Evolutionary conservation across 78 protist species (phyloP).

Genomic region (Dictyostelium firmibasis): DNA sequence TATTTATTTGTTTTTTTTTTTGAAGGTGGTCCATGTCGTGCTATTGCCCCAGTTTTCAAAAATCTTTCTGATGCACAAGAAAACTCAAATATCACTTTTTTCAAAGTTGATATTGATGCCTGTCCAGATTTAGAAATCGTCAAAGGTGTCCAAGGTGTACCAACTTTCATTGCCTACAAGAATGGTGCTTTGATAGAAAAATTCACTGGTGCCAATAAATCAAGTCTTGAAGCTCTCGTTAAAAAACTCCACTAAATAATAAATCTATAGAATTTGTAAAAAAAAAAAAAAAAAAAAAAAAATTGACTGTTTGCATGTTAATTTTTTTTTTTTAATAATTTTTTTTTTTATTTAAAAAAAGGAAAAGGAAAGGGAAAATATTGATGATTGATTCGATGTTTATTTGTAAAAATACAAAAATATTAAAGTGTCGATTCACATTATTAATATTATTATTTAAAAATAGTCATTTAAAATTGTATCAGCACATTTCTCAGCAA

Average conservation of each 20-base stretch:
- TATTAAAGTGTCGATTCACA: neutral
- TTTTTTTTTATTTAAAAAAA: too few species aligned
- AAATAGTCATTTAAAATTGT: conserved; percentile 26
- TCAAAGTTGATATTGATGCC: conserved; percentile 22
- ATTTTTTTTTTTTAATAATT: too few species aligned
- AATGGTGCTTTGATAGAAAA: neutral
- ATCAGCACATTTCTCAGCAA: conserved; percentile 67
- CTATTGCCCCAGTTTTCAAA: neutral
- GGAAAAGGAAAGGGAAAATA: too few species aligned
- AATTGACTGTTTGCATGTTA: too few species aligned
- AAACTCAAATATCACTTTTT: neutral
- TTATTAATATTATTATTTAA: neutral
- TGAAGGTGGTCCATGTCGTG: conserved; percentile 15
- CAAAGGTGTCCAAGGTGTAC: neutral
- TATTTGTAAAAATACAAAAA: too few species aligned
- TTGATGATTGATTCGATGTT: too few species aligned
- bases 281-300: neutral
- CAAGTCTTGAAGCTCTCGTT: neutral
- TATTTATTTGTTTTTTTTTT: neutral
- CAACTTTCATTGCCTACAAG: conserved; percentile 16
- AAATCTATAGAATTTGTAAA: neutral
- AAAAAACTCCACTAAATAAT: neutral
- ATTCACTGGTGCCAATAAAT: neutral
- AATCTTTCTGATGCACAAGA: neutral
- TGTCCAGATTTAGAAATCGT: neutral